A percentile compares a stretch with the other conserved stretches of the same genome.
These are phyloP conservation scores for Cordyceps pruinosa DNA, from an alignment of 2,329 filamentous ascomycete genomes.

Conservation along the genomic window DNA sequence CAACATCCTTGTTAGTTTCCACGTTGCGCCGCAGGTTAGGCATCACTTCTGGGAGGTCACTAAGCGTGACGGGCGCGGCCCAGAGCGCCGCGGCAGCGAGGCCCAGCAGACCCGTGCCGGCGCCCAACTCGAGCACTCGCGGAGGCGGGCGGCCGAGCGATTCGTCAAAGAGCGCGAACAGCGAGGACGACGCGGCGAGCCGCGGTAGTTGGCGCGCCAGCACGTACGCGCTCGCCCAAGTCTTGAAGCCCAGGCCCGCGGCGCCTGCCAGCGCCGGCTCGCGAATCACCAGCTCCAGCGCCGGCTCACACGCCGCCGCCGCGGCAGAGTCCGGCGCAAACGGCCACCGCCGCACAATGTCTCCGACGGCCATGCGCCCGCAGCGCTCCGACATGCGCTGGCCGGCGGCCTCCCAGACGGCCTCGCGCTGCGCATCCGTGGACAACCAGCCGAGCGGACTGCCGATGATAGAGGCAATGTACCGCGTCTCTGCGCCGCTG, in stretches of 20 bases:
- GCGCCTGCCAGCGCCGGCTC: constrained; percentile 87
- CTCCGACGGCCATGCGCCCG: constrained; percentile 59
- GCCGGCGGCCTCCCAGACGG: constrained; percentile 72
- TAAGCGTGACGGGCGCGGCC: constrained; percentile 61
- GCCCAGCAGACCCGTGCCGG: constrained; percentile 87
- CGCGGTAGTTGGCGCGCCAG: constrained; percentile 64
- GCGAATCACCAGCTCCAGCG: constrained; percentile 62
- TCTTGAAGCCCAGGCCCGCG: constrained; percentile 76
- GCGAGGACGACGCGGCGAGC: constrained; percentile 32
- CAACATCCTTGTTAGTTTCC: constrained; percentile 50
- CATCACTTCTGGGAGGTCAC: constrained; percentile 78
- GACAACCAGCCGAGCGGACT: constrained; percentile 62
- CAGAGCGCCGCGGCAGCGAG: constrained; percentile 73
- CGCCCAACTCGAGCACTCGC: constrained; percentile 68
- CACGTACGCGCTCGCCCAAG: constrained; percentile 87
- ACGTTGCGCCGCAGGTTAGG: constrained; percentile 74
- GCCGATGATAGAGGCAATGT: constrained; percentile 62
- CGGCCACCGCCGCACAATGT: constrained; percentile 49
- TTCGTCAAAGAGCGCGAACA: constrained; percentile 39
- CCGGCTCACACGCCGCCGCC: constrained; percentile 25
- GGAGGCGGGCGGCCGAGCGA: constrained; percentile 25
- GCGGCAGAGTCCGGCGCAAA: constrained; percentile 28
- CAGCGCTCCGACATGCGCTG: constrained; percentile 77
- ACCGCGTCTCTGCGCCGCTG: constrained; percentile 49
- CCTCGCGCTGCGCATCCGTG: constrained; percentile 58